Percentiles rank a stretch among this genome's conserved stretches.
Conservation (phyloP, 2,329 filamentous ascomycete species). For the Calycina herbarum region DNA sequence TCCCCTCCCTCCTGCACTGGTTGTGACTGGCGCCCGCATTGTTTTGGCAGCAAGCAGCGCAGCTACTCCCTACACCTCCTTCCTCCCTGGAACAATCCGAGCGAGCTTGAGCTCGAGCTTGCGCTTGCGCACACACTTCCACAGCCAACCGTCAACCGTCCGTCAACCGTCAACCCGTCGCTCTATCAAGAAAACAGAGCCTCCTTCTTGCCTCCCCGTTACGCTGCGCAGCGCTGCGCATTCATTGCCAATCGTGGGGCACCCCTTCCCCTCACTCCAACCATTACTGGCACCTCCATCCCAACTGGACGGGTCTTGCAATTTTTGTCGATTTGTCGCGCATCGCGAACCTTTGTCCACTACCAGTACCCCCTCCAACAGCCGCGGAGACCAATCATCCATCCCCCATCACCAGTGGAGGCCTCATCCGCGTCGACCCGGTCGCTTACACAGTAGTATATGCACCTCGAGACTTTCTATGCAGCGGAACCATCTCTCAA, state of each 20-base stretch:
- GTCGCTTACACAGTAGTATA: slow-evolving; percentile 16
- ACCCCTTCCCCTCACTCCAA: slow-evolving; percentile 5
- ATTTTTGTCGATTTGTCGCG: slow-evolving; percentile 9
- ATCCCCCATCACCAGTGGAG: slow-evolving; percentile 20
- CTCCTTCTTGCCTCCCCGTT: slow-evolving; percentile 9
- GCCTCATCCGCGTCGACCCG: slow-evolving; percentile 16
- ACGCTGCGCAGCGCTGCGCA: slow-evolving; percentile 3
- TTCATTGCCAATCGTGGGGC: slow-evolving; percentile 12
- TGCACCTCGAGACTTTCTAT: slow-evolving; percentile 18
- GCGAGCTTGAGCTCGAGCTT: background rate
- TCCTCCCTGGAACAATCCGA: background rate
- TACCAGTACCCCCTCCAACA: slow-evolving; percentile 8
- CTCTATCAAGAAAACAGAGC: background rate
- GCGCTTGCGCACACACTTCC: background rate
- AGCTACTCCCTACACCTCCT: background rate
- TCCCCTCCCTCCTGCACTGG: background rate
- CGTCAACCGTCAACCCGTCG: background rate
- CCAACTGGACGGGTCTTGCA: slow-evolving; percentile 15
- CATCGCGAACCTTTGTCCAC: slow-evolving; percentile 8
- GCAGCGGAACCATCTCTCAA: slow-evolving; percentile 22
- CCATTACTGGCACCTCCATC: slow-evolving; percentile 12
- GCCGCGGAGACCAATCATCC: slow-evolving; percentile 17
- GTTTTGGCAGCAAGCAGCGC: background rate
- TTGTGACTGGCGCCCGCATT: slow-evolving; percentile 1
- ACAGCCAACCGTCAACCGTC: background rate